phyloP scores from a whole-genome alignment of 2,329 filamentous ascomycete genomes.

The Aspergillus arachidicola region DNA sequence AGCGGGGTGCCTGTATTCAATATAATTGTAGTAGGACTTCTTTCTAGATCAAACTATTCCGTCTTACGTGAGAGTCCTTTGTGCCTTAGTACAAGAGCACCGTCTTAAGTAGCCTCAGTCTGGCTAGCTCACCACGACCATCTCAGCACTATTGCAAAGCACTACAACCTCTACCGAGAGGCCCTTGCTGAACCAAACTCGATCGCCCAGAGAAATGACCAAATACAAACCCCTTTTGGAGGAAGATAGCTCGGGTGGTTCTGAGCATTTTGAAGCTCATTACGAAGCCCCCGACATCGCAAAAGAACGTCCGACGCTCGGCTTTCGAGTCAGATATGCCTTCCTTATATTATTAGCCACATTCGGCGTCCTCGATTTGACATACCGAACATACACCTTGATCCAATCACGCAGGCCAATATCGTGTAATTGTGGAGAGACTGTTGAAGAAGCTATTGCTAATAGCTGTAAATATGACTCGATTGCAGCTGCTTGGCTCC shows the following conservation, averaged over 20 bases:
- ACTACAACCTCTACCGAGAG: not conserved
- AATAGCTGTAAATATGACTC: constrained; percentile 38
- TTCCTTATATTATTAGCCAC: not conserved
- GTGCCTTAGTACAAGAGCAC: not conserved
- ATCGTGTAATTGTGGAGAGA: constrained; percentile 37
- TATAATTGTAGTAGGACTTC: not conserved
- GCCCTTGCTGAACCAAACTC: not conserved
- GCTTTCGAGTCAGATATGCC: not conserved
- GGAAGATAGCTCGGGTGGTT: not conserved
- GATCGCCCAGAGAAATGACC: not conserved
- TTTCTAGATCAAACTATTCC: not conserved
- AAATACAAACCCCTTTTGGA: not conserved
- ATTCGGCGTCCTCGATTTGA: not conserved
- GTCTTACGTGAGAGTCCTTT: not conserved
- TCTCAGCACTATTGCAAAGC: no score
- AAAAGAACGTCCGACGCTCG: not conserved
- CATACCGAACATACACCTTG: not conserved
- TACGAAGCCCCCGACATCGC: not conserved
- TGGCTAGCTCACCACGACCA: no score
- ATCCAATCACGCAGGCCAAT: constrained; percentile 8
- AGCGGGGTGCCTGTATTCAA: not conserved
- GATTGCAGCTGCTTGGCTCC: constrained; percentile 40
- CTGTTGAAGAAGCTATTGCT: constrained; percentile 28
- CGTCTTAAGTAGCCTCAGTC: no score
- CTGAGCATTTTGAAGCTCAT: not conserved